These are phyloP conservation scores for Xylaria sp. DNA, from an alignment of 2,329 filamentous ascomycete genomes.

Conservation along the genomic window DNA sequence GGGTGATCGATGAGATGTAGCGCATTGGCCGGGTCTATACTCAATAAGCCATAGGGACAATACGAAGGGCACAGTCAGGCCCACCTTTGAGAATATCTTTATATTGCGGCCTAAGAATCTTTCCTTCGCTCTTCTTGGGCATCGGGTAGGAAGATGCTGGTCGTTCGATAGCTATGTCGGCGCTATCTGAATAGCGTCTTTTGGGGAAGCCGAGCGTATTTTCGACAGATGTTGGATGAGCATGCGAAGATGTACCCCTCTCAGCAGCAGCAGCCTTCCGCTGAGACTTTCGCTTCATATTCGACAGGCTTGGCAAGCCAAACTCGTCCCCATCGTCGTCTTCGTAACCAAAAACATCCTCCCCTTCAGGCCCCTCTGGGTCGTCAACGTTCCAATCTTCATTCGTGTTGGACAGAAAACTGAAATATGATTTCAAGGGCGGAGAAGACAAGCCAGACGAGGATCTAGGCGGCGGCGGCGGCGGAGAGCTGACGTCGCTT, in stretches of 20 bases:
- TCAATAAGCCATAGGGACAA: constrained; percentile 8
- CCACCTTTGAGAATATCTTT: constrained; percentile 85
- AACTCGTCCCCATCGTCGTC: constrained; percentile 95
- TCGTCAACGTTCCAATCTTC: constrained; percentile 76
- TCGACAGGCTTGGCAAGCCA: constrained; percentile 88
- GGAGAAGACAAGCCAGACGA: constrained; percentile 60
- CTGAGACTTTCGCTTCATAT: constrained; percentile 76
- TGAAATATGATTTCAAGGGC: constrained; percentile 74
- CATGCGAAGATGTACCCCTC: constrained; percentile 37
- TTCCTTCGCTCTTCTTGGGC: constrained; percentile 87
- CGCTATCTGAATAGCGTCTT: constrained; percentile 79
- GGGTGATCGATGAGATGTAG: constrained; percentile 92
- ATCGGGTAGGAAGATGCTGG: constrained; percentile 82
- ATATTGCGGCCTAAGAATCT: constrained; percentile 95
- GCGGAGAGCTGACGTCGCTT: constrained; percentile 59
- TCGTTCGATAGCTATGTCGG: constrained; percentile 91
- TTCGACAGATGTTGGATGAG: constrained; percentile 42
- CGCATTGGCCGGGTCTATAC: constrained; percentile 80
- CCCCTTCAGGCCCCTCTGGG: constrained; percentile 61
- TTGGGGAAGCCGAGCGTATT: constrained; percentile 43
- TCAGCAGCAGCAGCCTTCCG: constrained; percentile 53
- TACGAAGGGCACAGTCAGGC: constrained; percentile 1
- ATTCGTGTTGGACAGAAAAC: constrained; percentile 78
- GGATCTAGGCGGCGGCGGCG: constrained; percentile 54
- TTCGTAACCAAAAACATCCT: constrained; percentile 77